Evolutionary conservation across 805 yeast species (phyloP), one percentile per base, ranked within the genome.

Genomic region (Candida ulmi): DNA sequence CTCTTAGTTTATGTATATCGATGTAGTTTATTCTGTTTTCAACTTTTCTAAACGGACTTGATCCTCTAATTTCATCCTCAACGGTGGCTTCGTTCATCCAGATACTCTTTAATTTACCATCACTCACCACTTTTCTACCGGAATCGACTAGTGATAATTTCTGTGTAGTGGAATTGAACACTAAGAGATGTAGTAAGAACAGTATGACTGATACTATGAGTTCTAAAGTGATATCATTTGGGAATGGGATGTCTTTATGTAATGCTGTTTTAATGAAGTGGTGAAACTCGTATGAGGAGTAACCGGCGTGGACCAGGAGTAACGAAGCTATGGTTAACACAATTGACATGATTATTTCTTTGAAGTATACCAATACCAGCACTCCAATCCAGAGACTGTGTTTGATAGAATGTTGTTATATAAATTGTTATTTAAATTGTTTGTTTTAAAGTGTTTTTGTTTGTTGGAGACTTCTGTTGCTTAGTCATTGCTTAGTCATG

Each of bases 251-350:
- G 26, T 17, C 12, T 26, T 31, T 15, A 26, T 11, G 3, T 18
- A 26, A 18, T 8, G 34, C 8, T 5, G 34, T 31, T 21, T 19
- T 31, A 11, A 31, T n/a, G 17, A 31, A 31, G 13, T 31, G 34
- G 17, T 31, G 34, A n/a, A 31, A 31, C 13, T 31, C 34, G 17
- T 31, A 31, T 5, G 34, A 31, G 17, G 34, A 31, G n/a, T 31
- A 31, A 11, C 34, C 34, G 11, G 34, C 15, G 13, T 31, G 34
- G 5, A n/a, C 19, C 16, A 31, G 17, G 5, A 31, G 26, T 4
- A 13, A 8, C 8, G 34, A 31, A 3, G 34, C 34, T 19, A 21
- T 13, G 9, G 7, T 9, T 5, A 19, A 11, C 12, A 31, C 25
- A 13, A n/a, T 13, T 8, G 26, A 8, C 34, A 31, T 31, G 17